Percentiles rank a stretch among this genome's conserved stretches.
phyloP scores from a whole-genome alignment of 768 basidiomycete genomes.

The Kwoniella sp. region DNA sequence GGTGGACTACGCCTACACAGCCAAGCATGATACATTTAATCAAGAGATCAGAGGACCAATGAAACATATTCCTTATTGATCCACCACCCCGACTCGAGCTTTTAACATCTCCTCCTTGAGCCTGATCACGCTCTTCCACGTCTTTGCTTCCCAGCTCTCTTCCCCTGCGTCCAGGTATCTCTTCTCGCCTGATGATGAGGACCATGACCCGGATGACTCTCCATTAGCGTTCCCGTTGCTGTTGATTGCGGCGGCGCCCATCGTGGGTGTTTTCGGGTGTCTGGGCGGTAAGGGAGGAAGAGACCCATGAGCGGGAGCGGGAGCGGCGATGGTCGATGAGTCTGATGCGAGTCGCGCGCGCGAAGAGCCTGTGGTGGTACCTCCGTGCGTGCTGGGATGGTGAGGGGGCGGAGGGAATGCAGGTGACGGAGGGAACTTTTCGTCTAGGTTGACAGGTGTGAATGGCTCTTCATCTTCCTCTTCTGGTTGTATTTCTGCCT shows the following conservation, averaged over 20 bases:
- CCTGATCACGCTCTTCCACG: slow-evolving; percentile 49
- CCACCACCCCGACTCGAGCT: slow-evolving; percentile 50
- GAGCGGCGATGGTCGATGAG: slow-evolving; percentile 7
- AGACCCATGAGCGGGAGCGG: slow-evolving; percentile 34
- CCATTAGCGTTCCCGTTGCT: background rate
- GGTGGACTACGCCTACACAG: too few relatives aligned
- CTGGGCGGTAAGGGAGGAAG: slow-evolving; percentile 24
- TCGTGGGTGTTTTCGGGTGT: slow-evolving; percentile 19
- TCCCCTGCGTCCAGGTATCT: slow-evolving; percentile 23
- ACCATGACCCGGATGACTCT: background rate
- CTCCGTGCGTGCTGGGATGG: slow-evolving; percentile 21
- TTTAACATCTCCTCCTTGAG: slow-evolving; percentile 56
- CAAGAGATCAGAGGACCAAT: too few relatives aligned
- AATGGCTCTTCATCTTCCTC: slow-evolving; percentile 7
- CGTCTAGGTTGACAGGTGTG: slow-evolving; percentile 21
- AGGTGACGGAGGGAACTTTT: slow-evolving; percentile 23
- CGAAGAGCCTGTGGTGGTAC: background rate
- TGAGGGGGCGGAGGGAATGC: slow-evolving; percentile 32
- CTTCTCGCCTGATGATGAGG: slow-evolving; percentile 24
- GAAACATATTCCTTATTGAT: slow-evolving; percentile 20
- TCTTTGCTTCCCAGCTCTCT: slow-evolving; percentile 52
- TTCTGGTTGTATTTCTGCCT: background rate
- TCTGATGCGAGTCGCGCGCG: background rate
- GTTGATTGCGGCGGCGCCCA: background rate
- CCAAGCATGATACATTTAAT: too few relatives aligned